Base-by-base conservation (phyloP, 192 early-diverging fungal genomes). In the Dissophora globulifera region DNA sequence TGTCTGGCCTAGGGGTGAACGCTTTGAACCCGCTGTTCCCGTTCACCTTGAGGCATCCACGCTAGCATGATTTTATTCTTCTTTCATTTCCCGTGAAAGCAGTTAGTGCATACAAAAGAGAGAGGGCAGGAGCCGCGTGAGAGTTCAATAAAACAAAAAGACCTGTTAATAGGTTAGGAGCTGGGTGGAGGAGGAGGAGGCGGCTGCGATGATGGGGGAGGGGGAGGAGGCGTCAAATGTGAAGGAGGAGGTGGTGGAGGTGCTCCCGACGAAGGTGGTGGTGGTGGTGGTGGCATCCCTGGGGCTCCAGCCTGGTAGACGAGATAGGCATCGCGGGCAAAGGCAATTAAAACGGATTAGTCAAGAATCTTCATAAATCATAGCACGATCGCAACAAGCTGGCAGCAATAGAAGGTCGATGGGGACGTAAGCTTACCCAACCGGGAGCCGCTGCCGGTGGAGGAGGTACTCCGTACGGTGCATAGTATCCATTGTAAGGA, bases 141-240 rank as follows among this genome's bases (percentile, higher is more conserved):
- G n/a, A n/a, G n/a, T n/a, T n/a, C n/a, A 54, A 33, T 20, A 11
- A 54, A 17, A 31, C 7, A 32, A 22, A 22, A 31, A 2, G 19
- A 47, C 22, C 1, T 20, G 6, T 48, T 48, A 31, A 20, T 49
- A 29, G 33, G 59, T 64, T 54, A 64, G n/a, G 42, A 54, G 43
- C 46, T 56, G 17, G 56, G 56, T 53, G 70, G 66, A 33, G 66
- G 48, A 16, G 82, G 67, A 16, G 82, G 82, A 12, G 79, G 74
- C 11, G 82, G 82, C 31, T 78, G 79, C 4, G 79, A 71, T 25
- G 63, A 66, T 19, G 79, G 62, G 20, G 51, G 63, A 11, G 67
- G 48, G 11, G 82, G 67, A 12, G 82, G 82, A 8, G 79, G 74
- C 11, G 82, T 79, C 27, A 67, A 74, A 2, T 72, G 65, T 19